These are phyloP conservation scores for Lactifluus piperatus DNA, from an alignment of 768 basidiomycete genomes.

Conservation along the genomic window DNA sequence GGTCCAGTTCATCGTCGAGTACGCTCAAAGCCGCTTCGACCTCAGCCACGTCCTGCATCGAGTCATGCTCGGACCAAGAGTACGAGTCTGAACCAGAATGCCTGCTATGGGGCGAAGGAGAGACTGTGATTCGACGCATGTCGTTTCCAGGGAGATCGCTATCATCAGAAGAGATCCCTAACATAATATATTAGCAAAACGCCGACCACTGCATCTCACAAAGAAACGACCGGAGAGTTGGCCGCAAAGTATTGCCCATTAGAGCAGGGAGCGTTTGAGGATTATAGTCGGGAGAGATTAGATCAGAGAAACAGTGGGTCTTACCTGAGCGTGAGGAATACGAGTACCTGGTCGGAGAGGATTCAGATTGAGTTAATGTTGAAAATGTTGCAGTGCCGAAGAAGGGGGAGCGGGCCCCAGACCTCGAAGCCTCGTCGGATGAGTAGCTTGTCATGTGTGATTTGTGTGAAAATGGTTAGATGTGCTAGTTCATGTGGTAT, in stretches of 20 bases:
- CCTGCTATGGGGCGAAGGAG: conserved; percentile 18
- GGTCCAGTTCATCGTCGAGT: conserved; percentile 59
- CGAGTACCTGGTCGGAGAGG: conserved; percentile 48
- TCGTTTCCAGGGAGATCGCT: conserved; percentile 17
- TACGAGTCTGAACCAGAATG: conserved; percentile 14
- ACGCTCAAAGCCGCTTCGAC: conserved; percentile 61
- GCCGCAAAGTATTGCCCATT: background rate
- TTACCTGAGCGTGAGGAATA: conserved; percentile 48
- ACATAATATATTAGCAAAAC: background rate
- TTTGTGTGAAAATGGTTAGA: conserved; percentile 1
- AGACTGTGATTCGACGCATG: conserved; percentile 22
- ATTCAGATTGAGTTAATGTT: conserved; percentile 42
- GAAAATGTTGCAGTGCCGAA: conserved; percentile 54
- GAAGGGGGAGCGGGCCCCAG: conserved; percentile 47
- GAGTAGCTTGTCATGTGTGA: conserved; percentile 33
- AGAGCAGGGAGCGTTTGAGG: background rate
- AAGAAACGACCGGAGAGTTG: background rate
- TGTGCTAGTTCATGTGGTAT: conserved; percentile 25
- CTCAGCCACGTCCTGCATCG: conserved; percentile 39
- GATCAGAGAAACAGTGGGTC: conserved; percentile 12
- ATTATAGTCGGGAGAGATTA: background rate
- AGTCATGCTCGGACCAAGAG: conserved; percentile 47
- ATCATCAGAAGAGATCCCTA: conserved; percentile 17
- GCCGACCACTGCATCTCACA: background rate
- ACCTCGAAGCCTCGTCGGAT: conserved; percentile 25